Conservation (phyloP, 176 grass and related monocot species). For the Avena insularis region DNA sequence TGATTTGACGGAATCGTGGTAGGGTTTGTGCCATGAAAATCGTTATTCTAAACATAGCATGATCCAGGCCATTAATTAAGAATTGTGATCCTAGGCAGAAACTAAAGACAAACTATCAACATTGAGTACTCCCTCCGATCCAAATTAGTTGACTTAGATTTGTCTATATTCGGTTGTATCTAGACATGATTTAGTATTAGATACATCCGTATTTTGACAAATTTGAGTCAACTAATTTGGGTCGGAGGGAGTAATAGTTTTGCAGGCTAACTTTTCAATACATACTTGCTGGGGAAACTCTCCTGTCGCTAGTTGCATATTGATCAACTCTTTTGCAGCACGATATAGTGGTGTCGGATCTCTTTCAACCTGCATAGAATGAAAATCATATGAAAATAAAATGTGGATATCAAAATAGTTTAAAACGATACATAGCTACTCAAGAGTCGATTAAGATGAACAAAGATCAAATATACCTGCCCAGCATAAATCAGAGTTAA, state of each 20-base stretch:
- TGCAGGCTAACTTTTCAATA: background rate
- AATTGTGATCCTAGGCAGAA: background rate
- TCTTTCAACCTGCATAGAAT: no score
- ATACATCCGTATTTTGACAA: no score
- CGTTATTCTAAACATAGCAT: background rate
- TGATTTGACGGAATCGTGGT: no score
- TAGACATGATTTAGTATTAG: no score
- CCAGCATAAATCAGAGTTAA: conserved; percentile 59
- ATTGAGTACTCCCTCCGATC: background rate
- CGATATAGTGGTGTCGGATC: conserved; percentile 34
- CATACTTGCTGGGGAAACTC: conserved; percentile 71
- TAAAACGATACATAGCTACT: no score
- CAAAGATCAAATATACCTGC: conserved; percentile 38
- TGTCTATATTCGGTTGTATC: no score
- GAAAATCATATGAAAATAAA: no score
- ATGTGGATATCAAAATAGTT: no score
- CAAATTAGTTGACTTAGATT: no score
- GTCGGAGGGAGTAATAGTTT: no score
- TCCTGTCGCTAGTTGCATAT: conserved; percentile 56
- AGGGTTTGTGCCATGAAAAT: background rate
- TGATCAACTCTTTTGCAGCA: conserved; percentile 61
- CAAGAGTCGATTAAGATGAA: no score
- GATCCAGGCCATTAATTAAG: background rate
- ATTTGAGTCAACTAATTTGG: no score
- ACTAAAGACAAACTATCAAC: background rate